Percentiles rank a stretch among this genome's conserved stretches.
These are phyloP conservation scores for Chalaropsis thielavioides DNA, from an alignment of 2,329 filamentous ascomycete species.

Conservation along the genomic window DNA sequence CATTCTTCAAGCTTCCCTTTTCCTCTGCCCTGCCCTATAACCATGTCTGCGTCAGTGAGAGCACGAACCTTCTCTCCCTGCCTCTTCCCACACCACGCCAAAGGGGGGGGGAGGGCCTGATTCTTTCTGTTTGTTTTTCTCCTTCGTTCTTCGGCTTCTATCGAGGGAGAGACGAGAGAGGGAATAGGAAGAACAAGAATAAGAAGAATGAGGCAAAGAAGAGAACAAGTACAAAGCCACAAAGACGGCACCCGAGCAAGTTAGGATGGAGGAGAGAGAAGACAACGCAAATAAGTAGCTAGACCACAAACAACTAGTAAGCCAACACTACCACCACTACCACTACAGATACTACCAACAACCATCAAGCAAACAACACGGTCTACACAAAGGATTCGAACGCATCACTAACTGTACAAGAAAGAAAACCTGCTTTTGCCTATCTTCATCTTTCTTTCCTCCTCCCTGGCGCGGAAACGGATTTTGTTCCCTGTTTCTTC, in stretches of 20 bases:
- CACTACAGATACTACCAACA: background rate
- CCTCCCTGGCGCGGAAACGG: background rate
- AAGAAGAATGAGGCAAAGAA: background rate
- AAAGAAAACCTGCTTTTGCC: background rate
- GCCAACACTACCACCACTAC: background rate
- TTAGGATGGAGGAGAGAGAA: background rate
- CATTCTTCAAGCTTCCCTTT: constrained; percentile 2
- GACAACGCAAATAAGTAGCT: background rate
- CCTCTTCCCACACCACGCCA: background rate
- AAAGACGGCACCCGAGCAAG: background rate
- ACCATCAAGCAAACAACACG: too few species aligned
- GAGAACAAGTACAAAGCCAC: background rate
- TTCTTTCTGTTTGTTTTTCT: background rate
- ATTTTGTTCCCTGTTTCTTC: constrained; percentile 4
- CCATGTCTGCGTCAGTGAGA: background rate
- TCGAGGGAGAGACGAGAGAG: background rate
- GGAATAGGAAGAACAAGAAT: background rate
- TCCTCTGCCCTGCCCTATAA: background rate
- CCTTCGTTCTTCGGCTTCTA: background rate
- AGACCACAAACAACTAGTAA: background rate
- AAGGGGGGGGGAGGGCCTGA: background rate
- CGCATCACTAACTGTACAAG: too few species aligned
- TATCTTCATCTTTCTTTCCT: background rate
- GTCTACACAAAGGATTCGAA: too few species aligned
- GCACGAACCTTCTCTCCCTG: background rate